Evolutionary conservation across 2,329 filamentous ascomycete species (phyloP), one percentile per base, ranked within the genome.

Genomic region (Cercospora beticola): DNA sequence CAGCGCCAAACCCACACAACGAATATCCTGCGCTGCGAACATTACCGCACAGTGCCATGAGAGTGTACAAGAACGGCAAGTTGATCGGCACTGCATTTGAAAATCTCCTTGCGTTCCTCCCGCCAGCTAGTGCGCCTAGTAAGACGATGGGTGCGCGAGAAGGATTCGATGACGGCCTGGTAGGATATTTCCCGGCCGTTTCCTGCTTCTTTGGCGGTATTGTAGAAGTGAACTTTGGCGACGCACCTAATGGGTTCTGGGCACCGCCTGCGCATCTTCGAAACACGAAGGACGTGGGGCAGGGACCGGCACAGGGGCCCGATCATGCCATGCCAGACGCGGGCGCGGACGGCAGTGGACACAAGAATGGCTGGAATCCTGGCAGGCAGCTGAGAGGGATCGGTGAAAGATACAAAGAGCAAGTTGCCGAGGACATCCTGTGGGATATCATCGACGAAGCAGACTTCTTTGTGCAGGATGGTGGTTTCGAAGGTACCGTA

Each of bases 391-490:
- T 89, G 0, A 85, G 87, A 36, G 84, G 92, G 0, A 83, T 97
- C 23, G 87, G 88, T 7, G 92, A 96, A 70, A 88, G 95, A 33
- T 98, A 93, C 80, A 88, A 89, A 68, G 94, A 99, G 78, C 94
- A 98, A 82, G 94, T 99, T 70, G 93, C 91, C 14, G 95, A 99
- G 81, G 95, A 99, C 76, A 85, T 97, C 26, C 87, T 97, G 31
- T 97, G 93, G 78, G 95, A 99, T 79, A 87, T 99, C 64, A 86
- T 98, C 33, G 95, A 99, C 76, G 95, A 99, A 81, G 92, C 97
- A 60, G 93, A 97, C 82, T 95, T 92, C 81, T 96, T 88, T 89
- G 85, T 89, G 79, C 88, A 92, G 77, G 92, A 93, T 71, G 83
- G 83, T 5, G 83, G 82, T 6, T 83, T 79, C 75, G 77, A 71